Evolutionary conservation across 345 rosid genomes (phyloP), one percentile per base, ranked within the genome.

Genomic region (Triadica sebifera): DNA sequence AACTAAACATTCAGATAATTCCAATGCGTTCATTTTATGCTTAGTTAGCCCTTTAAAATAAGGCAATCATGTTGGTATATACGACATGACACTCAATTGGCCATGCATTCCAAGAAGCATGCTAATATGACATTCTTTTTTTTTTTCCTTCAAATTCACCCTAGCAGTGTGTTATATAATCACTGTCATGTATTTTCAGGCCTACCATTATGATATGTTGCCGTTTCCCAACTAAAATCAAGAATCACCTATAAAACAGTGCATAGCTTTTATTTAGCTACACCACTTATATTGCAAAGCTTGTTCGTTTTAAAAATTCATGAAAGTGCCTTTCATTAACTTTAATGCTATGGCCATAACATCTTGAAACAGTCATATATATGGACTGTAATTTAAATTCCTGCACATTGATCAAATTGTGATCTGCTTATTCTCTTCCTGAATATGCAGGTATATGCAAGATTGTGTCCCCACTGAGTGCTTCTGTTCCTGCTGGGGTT

Each of bases 401-500:
- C 58, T 67, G 37, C 11, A 7, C 57, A 22, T 24, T 19, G 29
- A 4, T 50, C 16, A 11, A 67, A 1, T 65, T 24, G 50, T 43
- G 13, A 45, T 8, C 49, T 20, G 16, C 34, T 43, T 43, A 6
- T 45, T 43, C 24, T 59, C 34, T 8, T 12, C 50, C 24, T 20
- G 3, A 63, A 70, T 37, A 24, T 69, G 22, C 76, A 96, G 99
- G 99, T 78, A 86, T 96, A 67, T 96, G 99, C 92, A 96, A 96
- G 87, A 93, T 96, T 69, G 25, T 90, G 61, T 93, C 93, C 73
- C 99, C 99, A 60, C 60, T 93, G 77, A 87, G 83, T 79, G 90
- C 97, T 67, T 85, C 97, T 74, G 95, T 87, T 80, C 97, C 99
- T 69, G 99, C 98, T 51, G 99, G 99, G 46, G 80, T 84, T 77